A percentile compares a stretch with the other conserved stretches of the same genome.
These are phyloP conservation scores for Candolleomyces eurysporus DNA, from an alignment of 768 basidiomycete genomes.

Conservation along the genomic window DNA sequence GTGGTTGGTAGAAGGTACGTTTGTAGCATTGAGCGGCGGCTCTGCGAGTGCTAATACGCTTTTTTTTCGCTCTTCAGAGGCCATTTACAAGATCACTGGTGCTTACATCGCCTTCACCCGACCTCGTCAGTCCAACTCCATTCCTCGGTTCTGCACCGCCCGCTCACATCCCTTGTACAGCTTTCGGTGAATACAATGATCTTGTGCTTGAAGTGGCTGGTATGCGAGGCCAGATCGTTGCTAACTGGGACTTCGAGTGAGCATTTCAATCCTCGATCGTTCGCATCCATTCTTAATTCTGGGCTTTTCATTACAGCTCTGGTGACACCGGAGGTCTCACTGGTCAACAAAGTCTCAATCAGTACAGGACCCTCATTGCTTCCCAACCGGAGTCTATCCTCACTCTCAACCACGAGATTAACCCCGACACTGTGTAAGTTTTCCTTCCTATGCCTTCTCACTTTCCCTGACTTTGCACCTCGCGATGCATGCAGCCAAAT, in stretches of 20 bases:
- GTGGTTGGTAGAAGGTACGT: slow-evolving; percentile 3
- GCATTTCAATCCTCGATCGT: background rate
- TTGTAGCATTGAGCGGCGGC: background rate
- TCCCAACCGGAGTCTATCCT: slow-evolving; percentile 32
- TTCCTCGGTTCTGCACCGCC: background rate
- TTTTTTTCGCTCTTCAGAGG: slow-evolving; percentile 24
- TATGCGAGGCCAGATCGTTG: slow-evolving; percentile 14
- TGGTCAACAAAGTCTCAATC: slow-evolving; percentile 21
- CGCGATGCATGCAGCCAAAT: slow-evolving; percentile 20
- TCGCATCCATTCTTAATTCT: background rate
- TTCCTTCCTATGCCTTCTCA: background rate
- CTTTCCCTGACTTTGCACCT: background rate
- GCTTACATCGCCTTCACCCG: slow-evolving; percentile 38
- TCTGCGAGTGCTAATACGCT: background rate
- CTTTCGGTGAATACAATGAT: slow-evolving; percentile 17
- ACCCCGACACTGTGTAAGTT: slow-evolving; percentile 19
- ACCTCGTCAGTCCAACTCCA: slow-evolving; percentile 29
- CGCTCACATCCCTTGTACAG: slow-evolving; percentile 4
- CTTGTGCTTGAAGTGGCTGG: slow-evolving; percentile 14
- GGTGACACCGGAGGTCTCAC: slow-evolving; percentile 33
- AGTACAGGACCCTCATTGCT: slow-evolving; percentile 24
- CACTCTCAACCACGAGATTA: slow-evolving; percentile 39
- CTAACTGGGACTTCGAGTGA: slow-evolving; percentile 22
- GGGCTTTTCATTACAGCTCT: slow-evolving; percentile 21
- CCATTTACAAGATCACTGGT: slow-evolving; percentile 35